phyloP scores from a whole-genome alignment of 805 yeast species.

The Kazachstania kunashirensis region DNA sequence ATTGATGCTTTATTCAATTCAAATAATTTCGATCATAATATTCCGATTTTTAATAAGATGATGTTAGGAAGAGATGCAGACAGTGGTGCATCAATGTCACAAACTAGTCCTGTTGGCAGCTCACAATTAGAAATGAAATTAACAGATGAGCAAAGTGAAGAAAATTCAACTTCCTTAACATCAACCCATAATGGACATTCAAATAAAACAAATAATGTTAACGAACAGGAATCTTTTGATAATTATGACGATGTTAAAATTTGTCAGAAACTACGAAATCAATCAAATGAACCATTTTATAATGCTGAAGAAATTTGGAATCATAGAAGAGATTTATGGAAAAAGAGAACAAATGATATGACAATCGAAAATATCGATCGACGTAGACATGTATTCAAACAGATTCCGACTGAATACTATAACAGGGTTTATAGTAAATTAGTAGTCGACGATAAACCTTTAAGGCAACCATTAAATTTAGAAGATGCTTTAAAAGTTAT shows the following conservation, averaged over 20 bases:
- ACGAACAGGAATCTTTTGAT: slow-evolving; percentile 17
- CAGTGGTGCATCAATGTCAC: slow-evolving; percentile 12
- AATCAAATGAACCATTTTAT: slow-evolving; percentile 34
- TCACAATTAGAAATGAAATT: slow-evolving; percentile 16
- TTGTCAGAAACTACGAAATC: slow-evolving; percentile 23
- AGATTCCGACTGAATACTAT: slow-evolving; percentile 42
- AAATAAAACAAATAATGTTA: slow-evolving; percentile 5
- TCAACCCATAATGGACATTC: neutral
- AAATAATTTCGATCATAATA: neutral
- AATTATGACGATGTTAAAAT: slow-evolving; percentile 29
- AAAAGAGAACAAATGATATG: slow-evolving; percentile 1
- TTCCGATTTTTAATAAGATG: neutral
- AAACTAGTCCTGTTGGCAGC: neutral
- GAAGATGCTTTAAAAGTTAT: slow-evolving; percentile 61
- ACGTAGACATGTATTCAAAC: slow-evolving; percentile 17
- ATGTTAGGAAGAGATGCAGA: slow-evolving; percentile 8
- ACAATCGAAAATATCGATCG: slow-evolving; percentile 9
- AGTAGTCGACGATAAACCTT: slow-evolving; percentile 57
- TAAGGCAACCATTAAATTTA: slow-evolving; percentile 65
- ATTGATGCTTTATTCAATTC: slow-evolving; percentile 16
- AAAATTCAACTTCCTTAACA: neutral
- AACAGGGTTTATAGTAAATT: slow-evolving; percentile 56
- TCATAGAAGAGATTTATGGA: slow-evolving; percentile 60
- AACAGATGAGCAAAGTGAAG: slow-evolving; percentile 13
- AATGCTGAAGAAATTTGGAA: slow-evolving; percentile 63